phyloP scores from a whole-genome alignment of 1,284 basidiomycete species.

The Agaricales sp. region DNA sequence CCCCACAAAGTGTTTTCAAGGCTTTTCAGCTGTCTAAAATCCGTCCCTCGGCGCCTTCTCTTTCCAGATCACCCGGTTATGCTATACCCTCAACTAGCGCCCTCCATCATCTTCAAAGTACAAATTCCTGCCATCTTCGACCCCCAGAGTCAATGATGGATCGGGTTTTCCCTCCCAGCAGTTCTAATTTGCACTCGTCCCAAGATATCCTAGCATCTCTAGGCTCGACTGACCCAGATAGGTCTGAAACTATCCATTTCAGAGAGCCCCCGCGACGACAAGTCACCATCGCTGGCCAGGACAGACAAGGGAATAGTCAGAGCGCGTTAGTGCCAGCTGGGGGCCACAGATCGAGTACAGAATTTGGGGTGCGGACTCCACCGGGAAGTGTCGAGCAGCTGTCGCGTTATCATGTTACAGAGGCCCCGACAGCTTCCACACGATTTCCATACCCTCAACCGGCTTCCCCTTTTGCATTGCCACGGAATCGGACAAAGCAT shows the following conservation, averaged over 20 bases:
- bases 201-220: not conserved
- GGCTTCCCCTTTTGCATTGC: not conserved
- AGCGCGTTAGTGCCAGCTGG: too few relatives aligned
- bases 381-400: not conserved
- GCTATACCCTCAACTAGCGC: too few relatives aligned
- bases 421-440: not conserved
- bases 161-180: constrained; percentile 12
- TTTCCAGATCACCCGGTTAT: constrained; percentile 7
- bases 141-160: constrained; percentile 10
- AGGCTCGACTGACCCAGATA: too few relatives aligned
- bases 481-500: too few relatives aligned
- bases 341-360: too few relatives aligned
- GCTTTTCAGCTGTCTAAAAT: constrained; percentile 11
- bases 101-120: too few relatives aligned
- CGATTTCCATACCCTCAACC: not conserved
- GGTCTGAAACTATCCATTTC: constrained; percentile 6
- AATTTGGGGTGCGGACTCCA: not conserved
- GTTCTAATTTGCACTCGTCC: constrained; percentile 1
- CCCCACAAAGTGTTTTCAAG: constrained; percentile 25
- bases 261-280: constrained; percentile 6
- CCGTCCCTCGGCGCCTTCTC: too few relatives aligned
- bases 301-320: too few relatives aligned
- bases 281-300: too few relatives aligned
- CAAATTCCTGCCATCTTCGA: constrained; percentile 5
- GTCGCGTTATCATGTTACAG: not conserved